Evolutionary conservation across 2,329 filamentous ascomycete genomes (phyloP).

Genomic region (Trichophyton rubrum): DNA sequence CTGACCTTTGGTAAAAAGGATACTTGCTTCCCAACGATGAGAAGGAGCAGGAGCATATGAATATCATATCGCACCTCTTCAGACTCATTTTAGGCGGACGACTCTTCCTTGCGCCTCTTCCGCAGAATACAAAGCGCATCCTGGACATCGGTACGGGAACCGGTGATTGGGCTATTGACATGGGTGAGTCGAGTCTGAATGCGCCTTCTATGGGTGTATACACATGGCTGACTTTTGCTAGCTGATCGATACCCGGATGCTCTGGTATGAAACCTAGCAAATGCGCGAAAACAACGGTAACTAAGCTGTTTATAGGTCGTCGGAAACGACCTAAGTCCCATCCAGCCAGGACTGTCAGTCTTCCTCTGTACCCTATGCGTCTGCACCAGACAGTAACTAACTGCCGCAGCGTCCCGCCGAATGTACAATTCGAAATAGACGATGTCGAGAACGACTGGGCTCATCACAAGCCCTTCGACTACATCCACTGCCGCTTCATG

Average conservation of each 20-base stretch:
- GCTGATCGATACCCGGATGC: background rate
- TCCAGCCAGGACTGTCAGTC: slow-evolving; percentile 10
- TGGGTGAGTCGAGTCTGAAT: background rate
- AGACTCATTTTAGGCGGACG: slow-evolving; percentile 26
- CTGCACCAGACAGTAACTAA: slow-evolving; percentile 11
- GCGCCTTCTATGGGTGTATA: background rate
- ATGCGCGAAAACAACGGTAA: background rate
- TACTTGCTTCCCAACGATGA: slow-evolving; percentile 28
- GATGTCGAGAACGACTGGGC: slow-evolving; percentile 50
- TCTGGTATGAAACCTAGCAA: background rate
- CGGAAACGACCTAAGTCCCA: slow-evolving; percentile 14
- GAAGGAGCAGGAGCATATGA: slow-evolving; percentile 25
- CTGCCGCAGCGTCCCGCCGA: slow-evolving; percentile 41
- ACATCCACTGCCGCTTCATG: slow-evolving; percentile 43
- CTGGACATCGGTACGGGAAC: slow-evolving; percentile 42
- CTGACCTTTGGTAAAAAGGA: slow-evolving; percentile 2
- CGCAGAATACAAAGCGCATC: slow-evolving; percentile 27
- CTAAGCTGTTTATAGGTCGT: slow-evolving; percentile 8
- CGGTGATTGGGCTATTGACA: slow-evolving; percentile 33
- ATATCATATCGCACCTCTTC: slow-evolving; percentile 27
- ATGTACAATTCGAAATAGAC: slow-evolving; percentile 49
- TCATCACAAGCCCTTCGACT: slow-evolving; percentile 42
- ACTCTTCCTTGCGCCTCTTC: slow-evolving; percentile 28
- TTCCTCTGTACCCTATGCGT: slow-evolving; percentile 15
- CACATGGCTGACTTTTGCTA: background rate